Evolutionary conservation across 2,329 filamentous ascomycete genomes (phyloP), one percentile per base, ranked within the genome.

Genomic region (Rutstroemia sp.): DNA sequence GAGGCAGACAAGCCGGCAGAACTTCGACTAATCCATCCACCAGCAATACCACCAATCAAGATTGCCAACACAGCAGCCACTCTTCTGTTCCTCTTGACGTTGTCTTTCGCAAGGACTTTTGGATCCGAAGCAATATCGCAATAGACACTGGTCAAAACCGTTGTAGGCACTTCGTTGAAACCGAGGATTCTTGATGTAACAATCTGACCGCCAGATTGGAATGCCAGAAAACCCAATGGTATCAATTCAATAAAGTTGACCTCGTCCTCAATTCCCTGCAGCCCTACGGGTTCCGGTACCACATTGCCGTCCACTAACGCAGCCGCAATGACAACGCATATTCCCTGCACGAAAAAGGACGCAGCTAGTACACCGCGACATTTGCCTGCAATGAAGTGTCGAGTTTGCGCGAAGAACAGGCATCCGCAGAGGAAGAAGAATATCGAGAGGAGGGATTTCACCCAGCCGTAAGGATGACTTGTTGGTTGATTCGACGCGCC

Each of bases 71-170:
- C 75, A 1, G 80, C 79, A 0, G 72, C 74, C 0, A 73, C 65
- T 47, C 81, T 72, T 50, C 78, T 71, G 66, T 82, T 80, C 49
- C 81, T 70, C 66, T 83, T 79, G 0, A 74, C 68, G 56, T 82
- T 78, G 12, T 74, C 67, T 30, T 58, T 58, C 0, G 69, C 69
- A 4, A 81, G 69, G n/a, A 83, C 59, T 8, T 75, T 73, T 9
- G 76, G 72, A 64, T 90, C 87, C 1, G 84, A 87, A 63, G 89
- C 89, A 19, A 92, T 67, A 68, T 92, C 89, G 67, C 87, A 91
- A 73, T 92, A 92, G 60, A 89, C 84, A 67, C 86, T 90, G 1
- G 89, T 92, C 58, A 94, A 71, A 3, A 92, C 89, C 16, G 91
- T 88, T 59, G 86, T 90, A 0, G 88, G 91, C 19, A 92, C 73